Conservation (phyloP, 2,329 filamentous ascomycete species). For the Domatiomyces catenatus region DNA sequence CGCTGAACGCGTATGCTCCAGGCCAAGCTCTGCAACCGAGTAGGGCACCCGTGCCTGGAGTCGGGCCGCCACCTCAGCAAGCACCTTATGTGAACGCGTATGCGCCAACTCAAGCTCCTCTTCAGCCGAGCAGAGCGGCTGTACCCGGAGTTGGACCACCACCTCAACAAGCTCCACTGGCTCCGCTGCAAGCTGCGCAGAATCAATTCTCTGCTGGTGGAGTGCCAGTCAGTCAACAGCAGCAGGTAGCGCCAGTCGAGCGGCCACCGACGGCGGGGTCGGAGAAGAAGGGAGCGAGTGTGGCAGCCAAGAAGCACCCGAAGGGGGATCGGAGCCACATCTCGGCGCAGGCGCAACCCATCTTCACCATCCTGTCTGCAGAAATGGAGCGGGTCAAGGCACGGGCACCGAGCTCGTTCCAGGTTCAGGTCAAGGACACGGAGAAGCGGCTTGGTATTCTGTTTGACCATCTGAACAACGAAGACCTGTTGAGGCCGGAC, state of each 20-base stretch:
- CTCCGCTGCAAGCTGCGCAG: slow-evolving; percentile 26
- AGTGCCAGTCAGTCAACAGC: slow-evolving; percentile 27
- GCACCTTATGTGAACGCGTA: slow-evolving; percentile 19
- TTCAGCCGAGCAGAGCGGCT: slow-evolving; percentile 30
- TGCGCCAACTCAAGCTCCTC: slow-evolving; percentile 22
- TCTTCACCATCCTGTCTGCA: slow-evolving; percentile 64
- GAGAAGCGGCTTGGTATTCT: slow-evolving; percentile 82
- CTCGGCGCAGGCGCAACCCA: slow-evolving; percentile 54
- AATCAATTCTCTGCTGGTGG: slow-evolving; percentile 35
- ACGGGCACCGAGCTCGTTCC: slow-evolving; percentile 73
- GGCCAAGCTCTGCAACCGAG: neutral
- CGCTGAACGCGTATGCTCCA: slow-evolving; percentile 47
- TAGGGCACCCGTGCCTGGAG: neutral
- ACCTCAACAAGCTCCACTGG: slow-evolving; percentile 23
- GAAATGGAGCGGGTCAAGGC: slow-evolving; percentile 83
- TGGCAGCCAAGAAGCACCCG: slow-evolving; percentile 48
- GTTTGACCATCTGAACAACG: slow-evolving; percentile 96
- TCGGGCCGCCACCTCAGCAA: neutral
- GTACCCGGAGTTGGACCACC: slow-evolving; percentile 29
- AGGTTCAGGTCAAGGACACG: slow-evolving; percentile 79
- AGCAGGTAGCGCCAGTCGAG: slow-evolving; percentile 19
- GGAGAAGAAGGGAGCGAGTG: slow-evolving; percentile 31
- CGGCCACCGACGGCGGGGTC: slow-evolving; percentile 36
- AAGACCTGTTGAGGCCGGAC: slow-evolving; percentile 68
- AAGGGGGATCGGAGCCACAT: slow-evolving; percentile 84